Conservation (phyloP, 768 basidiomycete species). For the Dioszegia aurantiaca region DNA sequence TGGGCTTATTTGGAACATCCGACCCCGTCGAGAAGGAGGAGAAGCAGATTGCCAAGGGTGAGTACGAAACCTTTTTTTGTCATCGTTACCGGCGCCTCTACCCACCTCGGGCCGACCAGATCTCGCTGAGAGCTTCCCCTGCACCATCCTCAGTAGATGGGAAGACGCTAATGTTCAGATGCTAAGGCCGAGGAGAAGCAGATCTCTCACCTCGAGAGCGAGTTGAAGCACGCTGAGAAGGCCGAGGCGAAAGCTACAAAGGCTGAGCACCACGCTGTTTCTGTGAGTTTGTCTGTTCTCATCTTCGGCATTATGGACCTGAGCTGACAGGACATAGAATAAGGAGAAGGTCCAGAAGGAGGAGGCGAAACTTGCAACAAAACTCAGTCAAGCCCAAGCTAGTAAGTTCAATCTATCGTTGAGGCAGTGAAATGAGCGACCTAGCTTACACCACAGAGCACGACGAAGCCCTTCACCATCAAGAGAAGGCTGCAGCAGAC, state of each 20-base stretch:
- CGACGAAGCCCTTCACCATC: constrained; percentile 9
- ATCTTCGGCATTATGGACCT: not conserved
- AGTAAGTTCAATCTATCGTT: constrained; percentile 15
- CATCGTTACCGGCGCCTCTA: not conserved
- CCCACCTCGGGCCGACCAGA: not conserved
- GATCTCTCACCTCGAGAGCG: constrained; percentile 11
- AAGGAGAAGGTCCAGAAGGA: constrained; percentile 58
- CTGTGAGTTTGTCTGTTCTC: constrained; percentile 11
- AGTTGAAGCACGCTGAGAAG: constrained; percentile 62
- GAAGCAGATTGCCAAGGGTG: constrained; percentile 43
- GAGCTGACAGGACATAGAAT: constrained; percentile 47
- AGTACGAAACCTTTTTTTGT: constrained; percentile 14
- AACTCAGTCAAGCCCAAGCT: constrained; percentile 60
- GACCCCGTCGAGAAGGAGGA: constrained; percentile 44
- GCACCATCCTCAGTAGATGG: no score
- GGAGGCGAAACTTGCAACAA: constrained; percentile 59
- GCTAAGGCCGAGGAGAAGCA: constrained; percentile 56
- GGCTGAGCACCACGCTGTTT: constrained; percentile 44
- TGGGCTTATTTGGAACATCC: constrained; percentile 45
- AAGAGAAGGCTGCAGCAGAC: constrained; percentile 5
- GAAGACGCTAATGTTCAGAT: constrained; percentile 18
- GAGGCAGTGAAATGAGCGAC: no score
- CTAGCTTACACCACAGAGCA: constrained; percentile 1
- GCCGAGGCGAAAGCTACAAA: constrained; percentile 59
- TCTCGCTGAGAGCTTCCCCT: no score